Base-by-base conservation (phyloP, 768 basidiomycete genomes). In the Ramaria rubella region DNA sequence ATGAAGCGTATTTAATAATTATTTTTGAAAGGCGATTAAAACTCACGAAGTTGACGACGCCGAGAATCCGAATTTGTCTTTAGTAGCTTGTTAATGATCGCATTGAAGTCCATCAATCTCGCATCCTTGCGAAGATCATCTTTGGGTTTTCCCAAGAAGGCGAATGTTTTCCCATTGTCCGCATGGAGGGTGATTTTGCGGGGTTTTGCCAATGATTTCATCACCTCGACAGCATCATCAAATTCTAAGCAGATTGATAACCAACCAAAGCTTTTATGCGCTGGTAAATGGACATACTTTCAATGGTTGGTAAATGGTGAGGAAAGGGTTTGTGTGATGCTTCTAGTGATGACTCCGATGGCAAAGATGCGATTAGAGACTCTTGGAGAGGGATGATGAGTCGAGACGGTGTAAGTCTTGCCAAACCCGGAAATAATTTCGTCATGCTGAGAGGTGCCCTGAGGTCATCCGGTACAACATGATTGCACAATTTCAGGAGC, bases 101-200 rank as follows among this genome's bases (percentile, higher is more conserved):
- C 82, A 65, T 97, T 94, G 72, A 98, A 91, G 66, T 98, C 96
- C 95, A 98, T 98, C 53, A 99, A 70, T 5, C 96, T 81, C 0
- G 94, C 94, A 64, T 99, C 96, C 74, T 99, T 99, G 36, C 96
- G 81, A 30, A 99, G 76, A 70, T 99, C 96, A 67, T 99, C 96
- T 69, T 93, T 92, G 7, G 95, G 95, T 69, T 99, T 99, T 52
- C 90, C 91, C 6, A 99, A 77, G 75, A 98, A 97, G 71, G 83
- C 85, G 73, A 97, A 97, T 11, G 72, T 73, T 57, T 85, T 81
- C 1, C 93, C 93, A 65, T 98, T 82, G 61, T 82, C 86, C 1
- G 91, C 94, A 27, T 72, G 73, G 48, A 98, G 86, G 1, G 84
- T 85, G 58, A 99, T 81, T 71, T 95, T 96, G 62, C 92, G 85